phyloP scores from a whole-genome alignment of 2,329 filamentous ascomycete species.

The Laburnicola sp. region DNA sequence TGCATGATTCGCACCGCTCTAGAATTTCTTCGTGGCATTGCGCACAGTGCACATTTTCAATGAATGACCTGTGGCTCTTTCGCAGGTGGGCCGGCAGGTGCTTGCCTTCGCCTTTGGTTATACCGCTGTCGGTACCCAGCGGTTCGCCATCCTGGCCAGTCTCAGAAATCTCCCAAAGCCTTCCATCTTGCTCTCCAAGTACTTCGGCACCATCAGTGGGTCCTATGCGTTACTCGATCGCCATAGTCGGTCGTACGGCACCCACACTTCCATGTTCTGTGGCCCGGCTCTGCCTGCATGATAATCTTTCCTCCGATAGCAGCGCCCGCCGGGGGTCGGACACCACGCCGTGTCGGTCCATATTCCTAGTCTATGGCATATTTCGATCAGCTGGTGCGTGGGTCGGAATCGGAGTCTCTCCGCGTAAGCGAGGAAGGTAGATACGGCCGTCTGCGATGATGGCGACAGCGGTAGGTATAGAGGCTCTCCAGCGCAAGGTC shows the following conservation, averaged over 20 bases:
- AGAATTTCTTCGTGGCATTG: conserved; percentile 57
- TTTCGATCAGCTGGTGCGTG: conserved; percentile 62
- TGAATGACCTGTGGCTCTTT: conserved; percentile 56
- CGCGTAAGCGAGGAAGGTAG: conserved; percentile 58
- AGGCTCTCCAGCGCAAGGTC: conserved; percentile 61
- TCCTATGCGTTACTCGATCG: conserved; percentile 61
- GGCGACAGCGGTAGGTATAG: conserved; percentile 65
- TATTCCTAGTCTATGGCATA: conserved; percentile 61
- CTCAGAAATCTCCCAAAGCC: conserved; percentile 60
- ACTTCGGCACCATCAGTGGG: conserved; percentile 39
- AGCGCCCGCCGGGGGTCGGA: conserved; percentile 60
- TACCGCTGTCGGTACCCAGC: conserved; percentile 54
- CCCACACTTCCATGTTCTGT: conserved; percentile 62
- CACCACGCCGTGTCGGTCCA: conserved; percentile 67
- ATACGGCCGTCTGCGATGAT: conserved; percentile 63
- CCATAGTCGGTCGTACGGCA: conserved; percentile 64
- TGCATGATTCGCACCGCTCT: conserved; percentile 63
- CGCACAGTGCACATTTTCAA: conserved; percentile 58
- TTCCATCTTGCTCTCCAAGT: conserved; percentile 51
- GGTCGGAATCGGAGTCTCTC: conserved; percentile 62
- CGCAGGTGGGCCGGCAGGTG: conserved; percentile 58
- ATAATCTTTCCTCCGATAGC: conserved; percentile 60
- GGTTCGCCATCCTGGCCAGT: conserved; percentile 59
- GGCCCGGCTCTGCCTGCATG: conserved; percentile 59
- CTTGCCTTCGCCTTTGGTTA: conserved; percentile 56